These are phyloP conservation scores for Lotus japonicus DNA, from an alignment of 306 rosid genomes.

Conservation along the genomic window DNA sequence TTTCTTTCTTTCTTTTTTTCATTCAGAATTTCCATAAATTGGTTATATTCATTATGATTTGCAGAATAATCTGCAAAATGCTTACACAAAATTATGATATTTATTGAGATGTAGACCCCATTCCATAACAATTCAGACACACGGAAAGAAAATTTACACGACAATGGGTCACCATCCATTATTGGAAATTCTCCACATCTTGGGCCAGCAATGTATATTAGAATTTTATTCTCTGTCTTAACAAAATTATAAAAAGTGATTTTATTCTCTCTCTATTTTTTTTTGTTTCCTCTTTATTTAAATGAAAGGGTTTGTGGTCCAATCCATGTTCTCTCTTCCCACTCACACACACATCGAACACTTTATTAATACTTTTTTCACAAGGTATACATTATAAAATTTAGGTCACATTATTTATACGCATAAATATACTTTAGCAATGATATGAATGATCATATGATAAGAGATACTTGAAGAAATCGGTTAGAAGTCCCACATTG, in stretches of 20 bases:
- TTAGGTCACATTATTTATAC: constrained; percentile 4
- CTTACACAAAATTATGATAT: constrained; percentile 23
- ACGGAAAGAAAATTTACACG: constrained; percentile 37
- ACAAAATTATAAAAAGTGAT: constrained; percentile 4
- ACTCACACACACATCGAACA: constrained; percentile 25
- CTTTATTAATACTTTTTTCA: constrained; percentile 22
- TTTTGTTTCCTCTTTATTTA: constrained; percentile 6
- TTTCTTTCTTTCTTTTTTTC: constrained; percentile 4
- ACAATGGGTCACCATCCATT: constrained; percentile 44
- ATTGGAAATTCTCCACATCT: constrained; percentile 42
- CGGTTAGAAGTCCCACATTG: too few relatives aligned
- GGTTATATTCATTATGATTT: constrained; percentile 13
- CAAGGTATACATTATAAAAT: constrained; percentile 13
- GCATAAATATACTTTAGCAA: constrained; percentile 20
- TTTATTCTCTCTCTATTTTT: neutral
- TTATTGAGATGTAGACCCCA: constrained; percentile 35
- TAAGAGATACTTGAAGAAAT: too few relatives aligned
- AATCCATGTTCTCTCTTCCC: constrained; percentile 31
- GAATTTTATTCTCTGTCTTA: constrained; percentile 25
- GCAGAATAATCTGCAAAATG: constrained; percentile 30
- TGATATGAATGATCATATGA: constrained; percentile 23
- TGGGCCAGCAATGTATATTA: constrained; percentile 23
- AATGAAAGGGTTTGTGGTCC: constrained; percentile 38
- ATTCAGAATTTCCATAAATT: neutral
- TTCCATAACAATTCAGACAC: constrained; percentile 36